phyloP scores from a whole-genome alignment of 805 yeast genomes.

The Starmerella apis region DNA sequence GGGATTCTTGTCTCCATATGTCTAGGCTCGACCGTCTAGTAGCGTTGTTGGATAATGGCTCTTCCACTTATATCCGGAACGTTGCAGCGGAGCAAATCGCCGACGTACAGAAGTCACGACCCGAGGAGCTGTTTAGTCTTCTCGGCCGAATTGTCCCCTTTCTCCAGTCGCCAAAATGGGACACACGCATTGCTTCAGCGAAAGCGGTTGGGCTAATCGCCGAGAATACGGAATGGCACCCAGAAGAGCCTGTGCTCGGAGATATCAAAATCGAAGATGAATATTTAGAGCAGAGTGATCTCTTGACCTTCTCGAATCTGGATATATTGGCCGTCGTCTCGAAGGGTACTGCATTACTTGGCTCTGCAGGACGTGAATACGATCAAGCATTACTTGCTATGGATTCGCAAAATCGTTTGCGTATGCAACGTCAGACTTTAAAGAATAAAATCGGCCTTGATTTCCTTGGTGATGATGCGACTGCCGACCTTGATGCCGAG shows the following conservation, averaged over 20 bases:
- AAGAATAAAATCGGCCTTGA: slow-evolving; percentile 38
- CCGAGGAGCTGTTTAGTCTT: slow-evolving; percentile 77
- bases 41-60: slow-evolving; percentile 71
- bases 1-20: slow-evolving; percentile 15
- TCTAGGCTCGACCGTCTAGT: slow-evolving; percentile 30
- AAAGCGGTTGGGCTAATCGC: slow-evolving; percentile 91
- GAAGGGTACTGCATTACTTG: slow-evolving; percentile 44
- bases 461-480: slow-evolving; percentile 32
- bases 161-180: slow-evolving; percentile 79
- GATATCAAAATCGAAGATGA: slow-evolving; percentile 25
- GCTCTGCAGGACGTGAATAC: slow-evolving; percentile 47
- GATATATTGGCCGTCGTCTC: slow-evolving; percentile 33
- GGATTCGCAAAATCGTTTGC: slow-evolving; percentile 40
- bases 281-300: slow-evolving; percentile 18
- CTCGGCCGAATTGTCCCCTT: slow-evolving; percentile 87
- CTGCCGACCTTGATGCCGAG: slow-evolving; percentile 29
- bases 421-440: slow-evolving; percentile 41
- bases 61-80: slow-evolving; percentile 82
- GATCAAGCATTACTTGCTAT: slow-evolving; percentile 34
- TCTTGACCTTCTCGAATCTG: slow-evolving; percentile 31
- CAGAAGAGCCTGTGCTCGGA: slow-evolving; percentile 38
- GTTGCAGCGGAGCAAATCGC: slow-evolving; percentile 97
- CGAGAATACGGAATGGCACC: slow-evolving; percentile 76
- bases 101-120: slow-evolving; percentile 86
- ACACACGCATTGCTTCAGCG: slow-evolving; percentile 89